Evolutionary conservation across 108 stramenopile genomes (phyloP).

Genomic region (Cylindrotheca fusiformis): DNA sequence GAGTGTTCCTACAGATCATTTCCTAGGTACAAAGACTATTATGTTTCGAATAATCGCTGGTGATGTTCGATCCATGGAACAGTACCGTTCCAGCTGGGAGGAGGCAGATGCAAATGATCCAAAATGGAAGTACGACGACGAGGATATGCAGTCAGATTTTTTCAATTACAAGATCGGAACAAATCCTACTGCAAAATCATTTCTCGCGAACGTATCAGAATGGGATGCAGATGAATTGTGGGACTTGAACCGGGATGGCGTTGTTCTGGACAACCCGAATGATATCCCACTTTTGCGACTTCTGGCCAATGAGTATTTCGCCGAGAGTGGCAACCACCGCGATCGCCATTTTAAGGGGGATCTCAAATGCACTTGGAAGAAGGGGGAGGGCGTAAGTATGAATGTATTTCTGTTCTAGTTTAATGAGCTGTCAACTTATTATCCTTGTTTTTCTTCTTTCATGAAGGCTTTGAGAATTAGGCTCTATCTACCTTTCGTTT

Average conservation of each 20-base stretch:
- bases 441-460: too few relatives aligned
- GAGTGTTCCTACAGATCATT: not conserved
- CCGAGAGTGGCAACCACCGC: too few relatives aligned
- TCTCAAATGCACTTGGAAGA: too few relatives aligned
- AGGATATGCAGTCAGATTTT: conserved; percentile 26
- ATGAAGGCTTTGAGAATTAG: too few relatives aligned
- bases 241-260: not conserved
- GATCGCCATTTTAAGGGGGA: too few relatives aligned
- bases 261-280: not conserved
- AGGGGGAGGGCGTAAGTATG: too few relatives aligned
- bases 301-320: too few relatives aligned
- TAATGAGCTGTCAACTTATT: too few relatives aligned
- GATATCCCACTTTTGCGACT: not conserved
- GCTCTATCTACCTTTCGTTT: too few relatives aligned
- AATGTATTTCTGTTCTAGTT: too few relatives aligned
- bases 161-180: conserved; percentile 36
- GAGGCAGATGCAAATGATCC: conserved; percentile 4
- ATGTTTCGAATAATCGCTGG: conserved; percentile 28
- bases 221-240: not conserved
- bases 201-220: not conserved
- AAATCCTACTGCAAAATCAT: not conserved
- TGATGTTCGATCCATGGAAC: conserved; percentile 25
- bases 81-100: conserved; percentile 26
- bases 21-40: conserved; percentile 24
- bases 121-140: conserved; percentile 31